These are phyloP conservation scores for Didymella pinodella DNA, from an alignment of 2,329 filamentous ascomycete species.

Conservation along the genomic window DNA sequence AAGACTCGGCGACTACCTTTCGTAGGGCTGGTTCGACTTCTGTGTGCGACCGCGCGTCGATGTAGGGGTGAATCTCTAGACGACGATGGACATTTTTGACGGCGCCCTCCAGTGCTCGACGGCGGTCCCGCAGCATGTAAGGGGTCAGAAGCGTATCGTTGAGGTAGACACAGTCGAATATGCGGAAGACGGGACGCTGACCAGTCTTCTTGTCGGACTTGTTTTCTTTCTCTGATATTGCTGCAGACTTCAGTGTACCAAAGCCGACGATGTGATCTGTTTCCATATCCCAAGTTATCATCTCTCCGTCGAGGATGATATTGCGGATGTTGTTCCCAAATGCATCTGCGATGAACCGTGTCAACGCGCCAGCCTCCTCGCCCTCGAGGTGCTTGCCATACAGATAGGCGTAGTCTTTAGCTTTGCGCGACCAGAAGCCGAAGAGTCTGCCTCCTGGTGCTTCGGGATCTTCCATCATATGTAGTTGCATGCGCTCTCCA, in stretches of 20 bases:
- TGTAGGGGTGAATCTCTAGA: conserved; percentile 81
- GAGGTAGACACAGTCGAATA: conserved; percentile 91
- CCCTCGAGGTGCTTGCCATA: conserved; percentile 83
- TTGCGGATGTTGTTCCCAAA: conserved; percentile 82
- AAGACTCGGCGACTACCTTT: conserved; percentile 83
- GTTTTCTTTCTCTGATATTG: conserved; percentile 79
- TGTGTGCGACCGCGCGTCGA: conserved; percentile 69
- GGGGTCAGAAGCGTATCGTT: conserved; percentile 82
- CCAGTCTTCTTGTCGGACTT: conserved; percentile 65
- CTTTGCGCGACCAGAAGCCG: conserved; percentile 92
- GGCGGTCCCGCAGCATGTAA: conserved; percentile 83
- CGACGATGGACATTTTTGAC: conserved; percentile 75
- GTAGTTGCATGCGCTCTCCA: conserved; percentile 95
- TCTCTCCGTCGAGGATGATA: conserved; percentile 93
- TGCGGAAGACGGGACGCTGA: conserved; percentile 78
- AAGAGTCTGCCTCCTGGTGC: conserved; percentile 76
- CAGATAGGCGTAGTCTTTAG: conserved; percentile 94
- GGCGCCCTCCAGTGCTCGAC: conserved; percentile 74
- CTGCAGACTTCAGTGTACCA: conserved; percentile 91
- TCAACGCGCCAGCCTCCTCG: conserved; percentile 74
- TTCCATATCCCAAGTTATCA: conserved; percentile 96
- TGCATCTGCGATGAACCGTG: conserved; percentile 77
- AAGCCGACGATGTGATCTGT: conserved; percentile 87
- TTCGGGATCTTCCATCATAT: conserved; percentile 77
- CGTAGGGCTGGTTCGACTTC: conserved; percentile 82